Conservation (phyloP, 2,329 filamentous ascomycete genomes). For the Alternaria atra region DNA sequence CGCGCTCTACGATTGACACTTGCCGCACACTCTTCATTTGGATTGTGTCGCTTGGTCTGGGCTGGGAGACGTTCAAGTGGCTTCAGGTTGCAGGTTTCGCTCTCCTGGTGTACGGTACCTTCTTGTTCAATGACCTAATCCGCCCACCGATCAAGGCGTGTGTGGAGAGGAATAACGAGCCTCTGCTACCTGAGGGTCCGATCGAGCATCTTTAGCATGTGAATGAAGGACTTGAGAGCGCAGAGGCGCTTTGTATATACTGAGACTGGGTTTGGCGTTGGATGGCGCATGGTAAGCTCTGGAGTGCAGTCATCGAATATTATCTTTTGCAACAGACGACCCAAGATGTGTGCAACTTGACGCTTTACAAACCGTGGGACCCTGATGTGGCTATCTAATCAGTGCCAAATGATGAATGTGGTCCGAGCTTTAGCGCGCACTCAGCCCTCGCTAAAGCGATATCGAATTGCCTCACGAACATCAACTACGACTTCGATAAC, state of each 20-base stretch:
- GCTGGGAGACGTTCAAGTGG: conserved; percentile 98
- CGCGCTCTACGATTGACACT: conserved; percentile 95
- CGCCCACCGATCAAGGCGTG: conserved; percentile 77
- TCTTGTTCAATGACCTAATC: conserved; percentile 95
- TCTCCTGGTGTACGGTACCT: conserved; percentile 93
- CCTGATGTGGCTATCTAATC: conserved; percentile 12
- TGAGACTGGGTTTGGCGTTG: conserved; percentile 10
- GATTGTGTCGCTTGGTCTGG: conserved; percentile 89
- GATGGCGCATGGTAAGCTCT: not conserved
- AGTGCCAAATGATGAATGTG: conserved; percentile 9
- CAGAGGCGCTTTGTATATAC: conserved; percentile 5
- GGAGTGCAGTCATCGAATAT: not conserved
- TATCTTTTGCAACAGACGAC: not conserved
- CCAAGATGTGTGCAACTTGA: not conserved
- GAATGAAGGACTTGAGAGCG: not conserved
- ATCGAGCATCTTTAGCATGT: conserved; percentile 70
- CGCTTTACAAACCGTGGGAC: not conserved
- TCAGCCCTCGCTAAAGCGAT: conserved; percentile 22
- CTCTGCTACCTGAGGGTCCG: conserved; percentile 81
- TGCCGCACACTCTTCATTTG: conserved; percentile 98
- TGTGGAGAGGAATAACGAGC: conserved; percentile 64
- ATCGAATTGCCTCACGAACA: conserved; percentile 17
- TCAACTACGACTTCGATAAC: conserved; percentile 40
- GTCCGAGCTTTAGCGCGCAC: conserved; percentile 17
- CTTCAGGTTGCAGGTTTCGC: conserved; percentile 90